Percentiles rank a stretch among this genome's conserved stretches.
Conservation (phyloP, 192 early-diverging fungal genomes). For the Coemansia sp. region DNA sequence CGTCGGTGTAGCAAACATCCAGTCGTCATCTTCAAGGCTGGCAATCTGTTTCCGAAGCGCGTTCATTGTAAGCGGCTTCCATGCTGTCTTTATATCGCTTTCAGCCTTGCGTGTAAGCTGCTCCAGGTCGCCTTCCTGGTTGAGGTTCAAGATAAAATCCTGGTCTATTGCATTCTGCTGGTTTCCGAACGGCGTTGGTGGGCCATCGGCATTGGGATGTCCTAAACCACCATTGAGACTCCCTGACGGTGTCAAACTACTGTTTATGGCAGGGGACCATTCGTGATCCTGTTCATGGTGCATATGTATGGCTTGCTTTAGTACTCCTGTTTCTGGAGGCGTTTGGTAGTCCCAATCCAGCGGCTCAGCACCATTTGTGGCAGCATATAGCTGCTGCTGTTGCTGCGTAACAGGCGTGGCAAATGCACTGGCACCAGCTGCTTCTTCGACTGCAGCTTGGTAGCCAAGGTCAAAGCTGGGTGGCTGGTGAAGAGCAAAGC, state of each 20-base stretch:
- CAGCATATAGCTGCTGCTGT: background rate
- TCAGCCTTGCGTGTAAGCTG: slow-evolving; percentile 32
- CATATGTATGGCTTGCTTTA: background rate
- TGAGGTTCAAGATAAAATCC: slow-evolving; percentile 43
- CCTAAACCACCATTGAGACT: too few relatives aligned
- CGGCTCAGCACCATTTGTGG: background rate
- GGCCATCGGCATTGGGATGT: background rate
- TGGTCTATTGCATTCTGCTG: slow-evolving; percentile 14
- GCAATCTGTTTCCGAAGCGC: slow-evolving; percentile 22
- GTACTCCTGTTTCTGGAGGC: too few relatives aligned
- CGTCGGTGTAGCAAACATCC: slow-evolving; percentile 15
- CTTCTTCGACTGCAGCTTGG: background rate
- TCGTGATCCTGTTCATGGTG: background rate
- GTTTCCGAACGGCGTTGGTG: slow-evolving; percentile 8
- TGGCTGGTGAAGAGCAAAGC: slow-evolving; percentile 8
- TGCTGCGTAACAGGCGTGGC: slow-evolving; percentile 7
- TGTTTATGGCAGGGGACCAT: background rate
- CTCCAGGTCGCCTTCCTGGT: slow-evolving; percentile 42
- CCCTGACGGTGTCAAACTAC: background rate
- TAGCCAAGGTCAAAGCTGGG: background rate
- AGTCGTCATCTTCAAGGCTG: slow-evolving; percentile 31
- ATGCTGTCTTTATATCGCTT: slow-evolving; percentile 9
- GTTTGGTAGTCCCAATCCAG: too few relatives aligned
- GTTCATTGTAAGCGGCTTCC: slow-evolving; percentile 32
- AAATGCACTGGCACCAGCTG: slow-evolving; percentile 5